Evolutionary conservation across 83 land plant genomes (phyloP), one percentile per base, ranked within the genome.

Genomic region (Picea engelmannii): DNA sequence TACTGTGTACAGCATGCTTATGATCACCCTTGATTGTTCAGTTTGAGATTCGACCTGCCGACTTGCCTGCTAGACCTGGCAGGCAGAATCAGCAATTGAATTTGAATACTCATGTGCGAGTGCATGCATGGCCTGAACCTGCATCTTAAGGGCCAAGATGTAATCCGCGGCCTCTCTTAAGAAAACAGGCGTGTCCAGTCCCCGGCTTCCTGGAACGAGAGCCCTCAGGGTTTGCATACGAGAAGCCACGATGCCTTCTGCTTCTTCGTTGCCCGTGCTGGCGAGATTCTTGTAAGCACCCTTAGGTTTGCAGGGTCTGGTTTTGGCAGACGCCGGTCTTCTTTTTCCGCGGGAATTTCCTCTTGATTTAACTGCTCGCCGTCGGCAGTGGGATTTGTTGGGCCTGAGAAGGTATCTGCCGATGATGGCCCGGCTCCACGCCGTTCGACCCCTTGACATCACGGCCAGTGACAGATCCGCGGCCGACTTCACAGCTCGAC

Each of bases 381-480:
- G 66, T 24, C 84, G 13, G 66, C 62, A 78, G 17, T 82, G 82
- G 25, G 88, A 13, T 24, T 16, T 38, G 2, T n/a, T 47, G 44
- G 81, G 49, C 49, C 75, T 23, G 20, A 35, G n/a, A 38, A 38
- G 15, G 35, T 79, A 78, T n/a, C 78, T 31, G 64, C 47, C 11
- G 40, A 90, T 84, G 69, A 88, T 88, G 38, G 92, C 92, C 9
- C 92, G 64, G 84, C 92, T 90, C 92, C 92, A 87, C 60, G 90
- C 84, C 1, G 90, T 75, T 65, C 60, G 71, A 5, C 92, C 92
- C 27, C 78, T 61, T 76, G 88, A 49, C 35, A 35, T 35, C 35
- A 35, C 1, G 35, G 35, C 35, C 35, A 35, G 35, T 35, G 35
- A 35, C 35, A 85, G 71, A 78, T 90, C 92, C 0, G 92, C 92